Conservation (phyloP, 75 land plant genomes). For the Sequoiadendron giganteum region DNA sequence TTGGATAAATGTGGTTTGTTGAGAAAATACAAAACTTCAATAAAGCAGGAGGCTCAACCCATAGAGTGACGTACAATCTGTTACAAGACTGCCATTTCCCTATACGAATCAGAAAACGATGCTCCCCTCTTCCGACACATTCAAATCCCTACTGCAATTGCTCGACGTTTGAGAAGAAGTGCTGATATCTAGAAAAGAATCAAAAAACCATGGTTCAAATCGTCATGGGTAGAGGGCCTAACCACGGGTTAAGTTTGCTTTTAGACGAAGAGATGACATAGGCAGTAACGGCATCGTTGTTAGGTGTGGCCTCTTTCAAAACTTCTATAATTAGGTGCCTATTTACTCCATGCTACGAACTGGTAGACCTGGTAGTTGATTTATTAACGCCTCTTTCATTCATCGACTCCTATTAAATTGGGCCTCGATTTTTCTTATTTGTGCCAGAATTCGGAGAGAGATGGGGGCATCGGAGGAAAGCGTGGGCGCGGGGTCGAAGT, state of each 20-base stretch:
- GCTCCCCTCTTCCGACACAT: too few species aligned
- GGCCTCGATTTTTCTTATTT: neutral
- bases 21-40: too few species aligned
- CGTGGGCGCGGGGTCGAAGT: slow-evolving; percentile 17
- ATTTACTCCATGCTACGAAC: neutral
- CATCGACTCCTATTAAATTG: neutral
- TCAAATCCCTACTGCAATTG: too few species aligned
- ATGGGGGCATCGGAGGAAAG: slow-evolving; percentile 10
- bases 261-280: neutral
- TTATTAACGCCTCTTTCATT: neutral
- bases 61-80: too few species aligned
- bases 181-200: too few species aligned
- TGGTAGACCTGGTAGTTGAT: neutral
- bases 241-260: neutral
- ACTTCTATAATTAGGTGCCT: neutral
- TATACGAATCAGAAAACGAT: too few species aligned
- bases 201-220: neutral
- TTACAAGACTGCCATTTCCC: too few species aligned
- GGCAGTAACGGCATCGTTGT: neutral
- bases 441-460: neutral
- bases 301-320: neutral
- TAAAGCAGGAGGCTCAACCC: too few species aligned
- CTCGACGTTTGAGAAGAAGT: too few species aligned
- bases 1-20: too few species aligned
- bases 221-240: neutral